Conservation (phyloP, 805 yeast species). For the Starmerella geochares region DNA sequence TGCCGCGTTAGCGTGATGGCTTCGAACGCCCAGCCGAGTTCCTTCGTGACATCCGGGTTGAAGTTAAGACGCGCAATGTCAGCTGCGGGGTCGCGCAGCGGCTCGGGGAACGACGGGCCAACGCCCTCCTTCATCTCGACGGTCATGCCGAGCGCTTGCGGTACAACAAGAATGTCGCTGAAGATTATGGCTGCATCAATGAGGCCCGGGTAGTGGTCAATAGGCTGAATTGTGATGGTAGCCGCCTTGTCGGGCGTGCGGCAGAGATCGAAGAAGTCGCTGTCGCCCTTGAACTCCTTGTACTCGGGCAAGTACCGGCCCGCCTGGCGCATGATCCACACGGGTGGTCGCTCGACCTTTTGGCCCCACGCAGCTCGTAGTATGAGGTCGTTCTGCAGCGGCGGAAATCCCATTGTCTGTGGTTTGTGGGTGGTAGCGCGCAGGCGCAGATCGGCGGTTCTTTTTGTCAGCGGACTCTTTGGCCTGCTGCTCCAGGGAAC, state of each 20-base stretch:
- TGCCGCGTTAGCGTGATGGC: conserved; percentile 86
- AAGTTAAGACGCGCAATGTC: conserved; percentile 39
- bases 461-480: conserved; percentile 4
- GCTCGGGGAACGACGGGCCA: conserved; percentile 88
- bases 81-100: conserved; percentile 67
- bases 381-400: conserved; percentile 78
- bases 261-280: conserved; percentile 93
- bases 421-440: background rate
- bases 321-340: conserved; percentile 38
- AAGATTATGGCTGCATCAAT: conserved; percentile 96
- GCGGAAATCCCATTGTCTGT: conserved; percentile 37
- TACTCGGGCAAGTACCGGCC: conserved; percentile 56
- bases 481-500: too few relatives aligned
- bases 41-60: conserved; percentile 57
- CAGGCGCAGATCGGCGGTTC: background rate
- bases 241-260: conserved; percentile 89
- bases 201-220: conserved; percentile 76
- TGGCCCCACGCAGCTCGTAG: conserved; percentile 87
- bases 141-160: conserved; percentile 96
- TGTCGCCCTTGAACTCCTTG: conserved; percentile 71
- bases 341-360: conserved; percentile 89
- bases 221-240: conserved; percentile 89
- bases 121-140: conserved; percentile 89
- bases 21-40: conserved; percentile 87
- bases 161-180: conserved; percentile 88